Conservation (phyloP, 768 basidiomycete species). For the Dioszegia aurantiaca region DNA sequence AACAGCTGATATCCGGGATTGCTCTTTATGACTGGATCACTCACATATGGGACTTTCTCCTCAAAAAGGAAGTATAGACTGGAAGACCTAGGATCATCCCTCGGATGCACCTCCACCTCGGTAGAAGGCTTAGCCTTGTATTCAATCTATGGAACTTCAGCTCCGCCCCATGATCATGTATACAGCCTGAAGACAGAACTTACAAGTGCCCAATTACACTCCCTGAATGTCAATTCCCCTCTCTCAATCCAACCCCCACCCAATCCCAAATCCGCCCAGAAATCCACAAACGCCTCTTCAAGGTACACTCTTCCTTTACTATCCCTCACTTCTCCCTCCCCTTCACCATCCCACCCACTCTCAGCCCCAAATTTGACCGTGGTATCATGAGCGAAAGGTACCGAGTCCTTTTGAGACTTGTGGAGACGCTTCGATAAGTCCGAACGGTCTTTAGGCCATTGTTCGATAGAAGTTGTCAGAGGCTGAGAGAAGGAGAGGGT, state of each 20-base stretch:
- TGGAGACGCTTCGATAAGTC: conserved; percentile 75
- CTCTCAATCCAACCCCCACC: conserved; percentile 76
- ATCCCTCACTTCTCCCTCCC: conserved; percentile 24
- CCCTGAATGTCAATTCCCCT: conserved; percentile 71
- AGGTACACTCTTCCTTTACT: conserved; percentile 52
- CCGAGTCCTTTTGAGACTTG: conserved; percentile 74
- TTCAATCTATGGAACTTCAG: conserved; percentile 62
- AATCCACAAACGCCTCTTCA: conserved; percentile 85
- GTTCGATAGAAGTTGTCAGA: conserved; percentile 60
- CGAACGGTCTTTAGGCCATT: conserved; percentile 72
- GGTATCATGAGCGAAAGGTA: conserved; percentile 89
- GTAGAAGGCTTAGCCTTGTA: conserved; percentile 69
- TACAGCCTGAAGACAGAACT: too few relatives aligned
- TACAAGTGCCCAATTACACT: conserved; percentile 91
- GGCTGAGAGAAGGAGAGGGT: conserved; percentile 75
- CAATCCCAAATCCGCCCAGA: conserved; percentile 56
- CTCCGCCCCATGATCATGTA: too few relatives aligned
- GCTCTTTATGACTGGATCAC: conserved; percentile 59
- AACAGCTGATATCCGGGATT: conserved; percentile 50
- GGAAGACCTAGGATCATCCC: conserved; percentile 67
- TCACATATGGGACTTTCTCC: conserved; percentile 75
- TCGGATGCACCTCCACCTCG: conserved; percentile 24
- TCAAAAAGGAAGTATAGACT: conserved; percentile 78
- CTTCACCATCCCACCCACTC: conserved; percentile 57
- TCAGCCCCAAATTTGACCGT: conserved; percentile 67